Base-by-base conservation (phyloP, 441 rosid species). In the Omphalea diandra region DNA sequence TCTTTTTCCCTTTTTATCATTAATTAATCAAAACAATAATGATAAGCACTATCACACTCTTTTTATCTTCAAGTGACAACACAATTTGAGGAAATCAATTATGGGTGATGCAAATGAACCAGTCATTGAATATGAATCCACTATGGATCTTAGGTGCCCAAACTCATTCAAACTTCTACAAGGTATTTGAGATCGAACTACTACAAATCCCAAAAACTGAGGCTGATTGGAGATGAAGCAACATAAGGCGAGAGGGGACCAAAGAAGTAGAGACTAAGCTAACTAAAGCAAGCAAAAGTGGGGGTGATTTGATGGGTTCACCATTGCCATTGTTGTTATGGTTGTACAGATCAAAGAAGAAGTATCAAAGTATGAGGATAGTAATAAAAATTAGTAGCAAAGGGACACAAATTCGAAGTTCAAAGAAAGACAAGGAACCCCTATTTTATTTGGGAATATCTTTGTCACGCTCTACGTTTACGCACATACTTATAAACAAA, bases 21-120 rank as follows among this genome's bases (percentile, higher is more conserved):
- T 24, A 46, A 26, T 8, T 12, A 54, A 26, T 54, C 7, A 2
- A 38, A 49, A 8, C 5, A 58, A 18, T 22, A 57, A 14, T 26
- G 7, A 43, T 12, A 35, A 17, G 11, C 55, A 17, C 49, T 63
- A 11, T 40, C 5, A 7, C 24, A n/a, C n/a, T n/a, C 38, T n/a
- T 29, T 5, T 41, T 36, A 90, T 96, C 93, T 94, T 88, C 65
- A 88, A 91, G n/a, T 87, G 88, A 77, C 88, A 83, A 59, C 98
- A 89, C 67, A 94, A 85, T 11, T 93, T 78, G 76, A 91, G 96
- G 43, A 94, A 94, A 81, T 90, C 96, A 46, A 91, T 84, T 0
- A 89, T 93, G n/a, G 95, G 85, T 15, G 94, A 69, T 8, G 87
- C 43, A 7, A 77, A 68, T 4, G 82, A 63, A 11, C 65, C 76